Evolutionary conservation across 2,329 filamentous ascomycete species (phyloP).

Genomic region (Metarhizium guizhouense): DNA sequence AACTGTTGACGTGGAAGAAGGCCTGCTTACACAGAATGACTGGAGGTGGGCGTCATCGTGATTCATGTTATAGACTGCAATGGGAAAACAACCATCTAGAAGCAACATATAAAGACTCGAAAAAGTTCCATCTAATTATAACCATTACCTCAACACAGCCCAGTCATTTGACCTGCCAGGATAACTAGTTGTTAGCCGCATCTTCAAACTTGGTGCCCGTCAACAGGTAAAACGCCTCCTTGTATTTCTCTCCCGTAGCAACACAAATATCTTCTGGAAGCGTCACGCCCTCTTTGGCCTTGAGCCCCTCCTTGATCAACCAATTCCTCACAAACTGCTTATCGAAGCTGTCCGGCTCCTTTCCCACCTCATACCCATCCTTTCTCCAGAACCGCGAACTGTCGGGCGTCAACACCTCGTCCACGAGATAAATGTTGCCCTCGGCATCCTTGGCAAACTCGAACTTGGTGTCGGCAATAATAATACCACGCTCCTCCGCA

Average conservation of each 20-base stretch:
- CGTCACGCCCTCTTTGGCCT: constrained; percentile 36
- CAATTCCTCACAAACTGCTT: constrained; percentile 83
- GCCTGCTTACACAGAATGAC: background rate
- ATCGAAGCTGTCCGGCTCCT: constrained; percentile 75
- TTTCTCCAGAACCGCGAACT: constrained; percentile 81
- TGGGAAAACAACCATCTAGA: background rate
- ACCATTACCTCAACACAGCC: background rate
- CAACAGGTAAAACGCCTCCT: constrained; percentile 37
- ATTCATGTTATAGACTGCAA: background rate
- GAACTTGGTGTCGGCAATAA: constrained; percentile 34
- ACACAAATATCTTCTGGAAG: constrained; percentile 50
- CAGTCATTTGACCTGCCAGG: background rate
- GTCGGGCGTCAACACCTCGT: constrained; percentile 81
- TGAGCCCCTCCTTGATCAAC: constrained; percentile 60
- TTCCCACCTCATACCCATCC: constrained; percentile 54
- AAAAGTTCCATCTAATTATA: background rate
- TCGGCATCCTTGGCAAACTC: constrained; percentile 46
- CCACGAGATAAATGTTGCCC: constrained; percentile 39
- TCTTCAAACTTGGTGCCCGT: constrained; percentile 42
- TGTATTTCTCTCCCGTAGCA: constrained; percentile 11
- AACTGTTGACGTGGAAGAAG: background rate
- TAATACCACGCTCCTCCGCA: constrained; percentile 35
- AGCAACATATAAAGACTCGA: background rate
- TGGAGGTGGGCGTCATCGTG: background rate
- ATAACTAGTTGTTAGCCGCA: constrained; percentile 6